A percentile compares a stretch with the other conserved stretches of the same genome.
These are phyloP conservation scores for Geotrichum reessii DNA, from an alignment of 1,139 yeast genomes.

Conservation along the genomic window DNA sequence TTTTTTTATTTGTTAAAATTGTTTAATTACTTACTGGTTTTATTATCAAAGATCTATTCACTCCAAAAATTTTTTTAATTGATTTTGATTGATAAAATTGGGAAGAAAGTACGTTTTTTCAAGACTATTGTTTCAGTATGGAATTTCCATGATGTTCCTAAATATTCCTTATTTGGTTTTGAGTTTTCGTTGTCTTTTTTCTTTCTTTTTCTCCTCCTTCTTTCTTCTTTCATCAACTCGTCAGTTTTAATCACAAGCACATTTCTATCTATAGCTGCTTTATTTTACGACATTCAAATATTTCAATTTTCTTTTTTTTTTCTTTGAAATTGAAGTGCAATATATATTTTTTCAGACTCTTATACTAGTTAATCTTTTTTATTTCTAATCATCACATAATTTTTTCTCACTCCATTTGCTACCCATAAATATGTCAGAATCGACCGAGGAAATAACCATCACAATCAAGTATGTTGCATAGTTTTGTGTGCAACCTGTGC, in stretches of 20 bases:
- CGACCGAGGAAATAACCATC: slow-evolving; percentile 7
- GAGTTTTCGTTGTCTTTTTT: neutral
- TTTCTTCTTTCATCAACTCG: neutral
- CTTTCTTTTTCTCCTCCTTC: neutral
- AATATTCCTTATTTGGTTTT: neutral
- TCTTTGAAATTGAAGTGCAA: neutral
- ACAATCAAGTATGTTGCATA: slow-evolving; percentile 9
- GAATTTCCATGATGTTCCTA: neutral
- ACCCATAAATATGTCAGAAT: slow-evolving; percentile 9
- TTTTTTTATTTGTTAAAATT: no score
- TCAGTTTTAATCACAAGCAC: neutral
- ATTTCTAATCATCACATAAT: neutral
- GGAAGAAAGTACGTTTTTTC: neutral
- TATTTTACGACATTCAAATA: neutral
- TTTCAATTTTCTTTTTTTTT: neutral
- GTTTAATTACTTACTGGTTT: no score
- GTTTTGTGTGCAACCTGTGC: neutral
- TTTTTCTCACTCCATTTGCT: neutral
- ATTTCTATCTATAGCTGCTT: neutral
- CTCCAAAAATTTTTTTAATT: neutral
- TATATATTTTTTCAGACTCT: neutral
- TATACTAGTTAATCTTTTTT: neutral
- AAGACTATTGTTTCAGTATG: neutral
- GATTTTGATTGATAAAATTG: neutral
- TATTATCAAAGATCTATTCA: no score